Conservation (phyloP, 106 monocot genomes). For the Chionographis japonica region DNA sequence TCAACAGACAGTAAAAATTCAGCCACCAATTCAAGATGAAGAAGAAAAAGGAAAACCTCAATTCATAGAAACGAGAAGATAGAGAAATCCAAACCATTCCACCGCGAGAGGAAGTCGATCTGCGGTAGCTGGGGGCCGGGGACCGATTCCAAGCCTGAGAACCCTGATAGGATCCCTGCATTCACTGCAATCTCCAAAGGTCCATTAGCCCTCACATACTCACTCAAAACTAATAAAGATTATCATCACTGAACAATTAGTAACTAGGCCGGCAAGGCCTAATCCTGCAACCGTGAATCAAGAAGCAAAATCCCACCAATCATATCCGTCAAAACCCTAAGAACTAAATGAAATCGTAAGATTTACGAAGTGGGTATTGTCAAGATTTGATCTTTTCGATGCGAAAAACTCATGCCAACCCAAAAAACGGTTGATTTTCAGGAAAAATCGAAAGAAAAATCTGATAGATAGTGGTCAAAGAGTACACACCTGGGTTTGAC, state of each 20-base stretch:
- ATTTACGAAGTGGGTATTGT: too few relatives aligned
- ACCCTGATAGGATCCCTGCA: slow-evolving; percentile 48
- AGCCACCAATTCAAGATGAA: not conserved
- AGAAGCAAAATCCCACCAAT: too few relatives aligned
- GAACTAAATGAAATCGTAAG: too few relatives aligned
- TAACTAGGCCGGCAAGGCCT: not conserved
- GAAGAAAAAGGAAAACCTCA: not conserved
- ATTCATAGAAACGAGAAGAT: not conserved
- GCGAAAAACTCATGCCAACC: not conserved
- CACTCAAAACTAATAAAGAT: not conserved
- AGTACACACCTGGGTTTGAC: slow-evolving; percentile 46
- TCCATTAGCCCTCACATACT: not conserved
- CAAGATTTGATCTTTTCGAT: too few relatives aligned
- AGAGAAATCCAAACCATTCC: slow-evolving; percentile 28
- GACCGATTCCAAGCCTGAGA: slow-evolving; percentile 36
- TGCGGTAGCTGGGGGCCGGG: slow-evolving; percentile 44
- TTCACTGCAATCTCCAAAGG: slow-evolving; percentile 24
- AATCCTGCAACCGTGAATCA: too few relatives aligned
- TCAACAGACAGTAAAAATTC: not conserved
- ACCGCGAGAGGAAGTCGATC: slow-evolving; percentile 38
- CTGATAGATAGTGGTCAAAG: not conserved
- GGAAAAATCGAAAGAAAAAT: not conserved
- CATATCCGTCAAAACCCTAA: too few relatives aligned
- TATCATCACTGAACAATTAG: not conserved
- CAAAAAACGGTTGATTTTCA: not conserved